Base-by-base conservation (phyloP, 441 rosid genomes). In the Hura crepitans region DNA sequence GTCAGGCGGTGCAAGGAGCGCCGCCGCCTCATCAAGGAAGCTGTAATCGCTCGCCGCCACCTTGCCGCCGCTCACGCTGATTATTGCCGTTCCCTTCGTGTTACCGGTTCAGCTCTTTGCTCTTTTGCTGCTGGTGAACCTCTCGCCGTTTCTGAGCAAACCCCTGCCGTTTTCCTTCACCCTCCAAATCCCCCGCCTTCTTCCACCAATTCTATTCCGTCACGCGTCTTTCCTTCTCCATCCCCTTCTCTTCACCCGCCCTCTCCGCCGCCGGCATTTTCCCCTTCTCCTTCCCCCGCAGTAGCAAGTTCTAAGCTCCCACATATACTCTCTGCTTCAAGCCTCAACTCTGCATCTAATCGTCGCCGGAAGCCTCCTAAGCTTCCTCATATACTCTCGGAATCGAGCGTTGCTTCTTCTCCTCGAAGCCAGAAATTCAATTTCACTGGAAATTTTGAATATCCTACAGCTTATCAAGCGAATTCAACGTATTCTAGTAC, bases 1-100 rank as follows among this genome's bases (percentile, higher is more conserved):
- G 98, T 93, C 2, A 73, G 96, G 65, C 88, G 91, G 31, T 93
- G 98, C 83, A 93, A 93, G 74, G 96, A 93, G n/a, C 93, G 98
- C 7, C 96, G 98, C 75, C 97, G 92, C 80, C 78, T 91, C 9
- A 91, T 93, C 82, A 87, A 92, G 66, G 93, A 89, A 61, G 92
- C 96, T 15, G 92, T 93, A 55, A 72, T 60, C 72, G 85, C 97
- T 6, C 91, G 98, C n/a, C 96, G 88, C 81, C 89, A 84, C 46
- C 80, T 93, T 2, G 97, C 98, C 33, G 85, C 89, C 0, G 96
- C 98, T 58, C 96, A 91, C 82, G 87, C 97, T 35, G 98, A 93
- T 67, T 93, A 93, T 79, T 88, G 91, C 79, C 86, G 91, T 58
- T 88, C 93, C 5, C 90, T 93, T 46, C 92, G 92, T 47, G 62